A percentile compares a stretch with the other conserved stretches of the same genome.
Evolutionary conservation across 2,329 filamentous ascomycete species (phyloP).

Genomic region (Whalleya microplaca): DNA sequence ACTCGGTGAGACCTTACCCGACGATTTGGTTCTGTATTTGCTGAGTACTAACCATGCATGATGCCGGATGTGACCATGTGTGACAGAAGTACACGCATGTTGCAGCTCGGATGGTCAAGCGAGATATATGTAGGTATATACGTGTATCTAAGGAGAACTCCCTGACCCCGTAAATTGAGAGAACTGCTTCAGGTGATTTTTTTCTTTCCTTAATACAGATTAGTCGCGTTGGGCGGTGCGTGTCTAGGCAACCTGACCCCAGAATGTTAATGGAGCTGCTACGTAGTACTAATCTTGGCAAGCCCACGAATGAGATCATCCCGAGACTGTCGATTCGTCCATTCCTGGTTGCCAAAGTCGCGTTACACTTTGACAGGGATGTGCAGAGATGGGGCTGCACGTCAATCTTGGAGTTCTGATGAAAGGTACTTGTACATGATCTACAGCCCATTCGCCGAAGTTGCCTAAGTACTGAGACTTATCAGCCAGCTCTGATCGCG

Average conservation of each 20-base stretch:
- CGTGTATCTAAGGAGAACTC: background rate
- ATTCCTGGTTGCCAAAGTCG: constrained; percentile 23
- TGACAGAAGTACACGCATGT: background rate
- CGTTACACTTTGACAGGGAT: constrained; percentile 15
- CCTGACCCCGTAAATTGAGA: background rate
- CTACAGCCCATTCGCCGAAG: too few species aligned
- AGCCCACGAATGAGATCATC: constrained; percentile 26
- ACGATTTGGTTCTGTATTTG: background rate
- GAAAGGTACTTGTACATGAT: background rate
- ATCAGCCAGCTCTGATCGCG: background rate
- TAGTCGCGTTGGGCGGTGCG: background rate
- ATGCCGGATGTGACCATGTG: background rate
- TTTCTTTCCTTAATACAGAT: background rate
- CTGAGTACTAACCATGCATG: background rate
- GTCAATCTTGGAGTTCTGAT: background rate
- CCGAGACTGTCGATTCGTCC: constrained; percentile 12
- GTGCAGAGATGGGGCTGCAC: background rate
- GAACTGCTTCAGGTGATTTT: too few species aligned
- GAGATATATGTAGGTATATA: background rate
- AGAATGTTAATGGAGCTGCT: background rate
- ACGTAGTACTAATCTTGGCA: constrained; percentile 7
- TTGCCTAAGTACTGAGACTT: background rate
- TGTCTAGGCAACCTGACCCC: background rate
- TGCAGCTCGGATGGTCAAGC: too few species aligned
- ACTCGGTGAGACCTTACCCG: background rate